A percentile compares a stretch with the other conserved stretches of the same genome.
Conservation (phyloP, 352 stramenopile genomes). For the Globisporangium okanoganense region DNA sequence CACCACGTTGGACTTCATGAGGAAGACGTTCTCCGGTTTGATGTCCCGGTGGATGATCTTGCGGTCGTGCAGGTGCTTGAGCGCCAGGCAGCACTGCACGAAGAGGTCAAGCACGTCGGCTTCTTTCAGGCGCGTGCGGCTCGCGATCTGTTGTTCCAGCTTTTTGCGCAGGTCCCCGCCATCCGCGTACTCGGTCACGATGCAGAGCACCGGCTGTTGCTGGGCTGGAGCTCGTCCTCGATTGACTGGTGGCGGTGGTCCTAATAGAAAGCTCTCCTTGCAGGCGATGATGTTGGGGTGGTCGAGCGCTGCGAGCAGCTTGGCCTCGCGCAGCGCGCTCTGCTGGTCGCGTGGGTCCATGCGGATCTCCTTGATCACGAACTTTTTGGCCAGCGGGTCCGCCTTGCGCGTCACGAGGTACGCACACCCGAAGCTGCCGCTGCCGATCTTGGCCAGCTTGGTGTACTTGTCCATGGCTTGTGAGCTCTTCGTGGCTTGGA, state of each 20-base stretch:
- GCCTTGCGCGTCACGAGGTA: constrained; percentile 55
- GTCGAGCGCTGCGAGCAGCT: constrained; percentile 61
- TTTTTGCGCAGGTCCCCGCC: constrained; percentile 65
- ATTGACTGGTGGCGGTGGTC: constrained; percentile 7
- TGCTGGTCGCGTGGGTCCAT: constrained; percentile 62
- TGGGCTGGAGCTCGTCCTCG: constrained; percentile 1
- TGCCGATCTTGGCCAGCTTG: constrained; percentile 71
- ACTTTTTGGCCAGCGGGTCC: constrained; percentile 34
- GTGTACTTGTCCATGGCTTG: constrained; percentile 75
- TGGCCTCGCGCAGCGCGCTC: constrained; percentile 57
- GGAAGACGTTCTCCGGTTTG: constrained; percentile 87
- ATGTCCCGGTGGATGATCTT: constrained; percentile 88
- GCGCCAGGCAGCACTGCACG: constrained; percentile 64
- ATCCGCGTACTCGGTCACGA: constrained; percentile 84
- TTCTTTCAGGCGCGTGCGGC: constrained; percentile 24
- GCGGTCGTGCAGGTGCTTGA: constrained; percentile 78
- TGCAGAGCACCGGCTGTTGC: constrained; percentile 50
- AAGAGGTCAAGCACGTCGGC: constrained; percentile 52
- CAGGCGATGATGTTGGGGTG: constrained; percentile 85
- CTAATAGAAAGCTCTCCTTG: constrained; percentile 69
- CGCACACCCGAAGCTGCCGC: constrained; percentile 67
- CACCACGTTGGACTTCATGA: constrained; percentile 55
- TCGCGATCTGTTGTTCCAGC: constrained; percentile 29
- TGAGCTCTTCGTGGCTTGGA: no score
- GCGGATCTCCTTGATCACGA: constrained; percentile 74